Evolutionary conservation across 1,139 yeast genomes (phyloP).

Genomic region (Sugiyamaella japonica): DNA sequence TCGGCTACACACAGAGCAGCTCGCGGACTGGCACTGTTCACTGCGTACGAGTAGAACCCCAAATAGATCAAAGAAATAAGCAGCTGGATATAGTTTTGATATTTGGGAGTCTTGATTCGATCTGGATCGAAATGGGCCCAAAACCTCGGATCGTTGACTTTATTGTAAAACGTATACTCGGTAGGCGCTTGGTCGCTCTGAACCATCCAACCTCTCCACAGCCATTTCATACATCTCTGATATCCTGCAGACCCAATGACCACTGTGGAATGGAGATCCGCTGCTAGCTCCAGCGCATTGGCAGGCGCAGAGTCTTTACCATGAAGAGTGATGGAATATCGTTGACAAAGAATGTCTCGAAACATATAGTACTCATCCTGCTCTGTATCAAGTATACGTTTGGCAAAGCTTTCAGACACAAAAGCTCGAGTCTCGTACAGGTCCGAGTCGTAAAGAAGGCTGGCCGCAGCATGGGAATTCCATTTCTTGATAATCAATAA

Average conservation of each 20-base stretch:
- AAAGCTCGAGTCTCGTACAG: slow-evolving; percentile 60
- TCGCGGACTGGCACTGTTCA: slow-evolving; percentile 48
- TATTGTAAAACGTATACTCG: slow-evolving; percentile 59
- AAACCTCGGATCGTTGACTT: slow-evolving; percentile 57
- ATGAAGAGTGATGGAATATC: slow-evolving; percentile 65
- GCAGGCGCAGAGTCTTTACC: slow-evolving; percentile 62
- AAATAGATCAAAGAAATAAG: slow-evolving; percentile 66
- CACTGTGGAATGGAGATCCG: slow-evolving; percentile 77
- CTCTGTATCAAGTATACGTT: slow-evolving; percentile 62
- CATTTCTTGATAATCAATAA: slow-evolving; percentile 74
- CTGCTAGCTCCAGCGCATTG: slow-evolving; percentile 80
- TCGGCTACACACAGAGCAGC: slow-evolving; percentile 51
- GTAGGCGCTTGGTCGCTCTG: slow-evolving; percentile 73
- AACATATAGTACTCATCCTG: slow-evolving; percentile 63
- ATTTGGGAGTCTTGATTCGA: slow-evolving; percentile 78
- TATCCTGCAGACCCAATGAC: slow-evolving; percentile 79
- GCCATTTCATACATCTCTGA: slow-evolving; percentile 84
- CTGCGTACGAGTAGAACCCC: slow-evolving; percentile 59
- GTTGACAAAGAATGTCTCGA: slow-evolving; percentile 73
- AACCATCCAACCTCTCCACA: slow-evolving; percentile 92
- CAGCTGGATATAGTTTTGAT: slow-evolving; percentile 75
- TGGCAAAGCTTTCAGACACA: slow-evolving; percentile 74
- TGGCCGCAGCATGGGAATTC: slow-evolving; percentile 63
- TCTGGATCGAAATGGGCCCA: slow-evolving; percentile 77
- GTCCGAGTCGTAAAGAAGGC: slow-evolving; percentile 67